Base-by-base conservation (phyloP, 176 grass and related monocot species). In the Oryza glaberrima region DNA sequence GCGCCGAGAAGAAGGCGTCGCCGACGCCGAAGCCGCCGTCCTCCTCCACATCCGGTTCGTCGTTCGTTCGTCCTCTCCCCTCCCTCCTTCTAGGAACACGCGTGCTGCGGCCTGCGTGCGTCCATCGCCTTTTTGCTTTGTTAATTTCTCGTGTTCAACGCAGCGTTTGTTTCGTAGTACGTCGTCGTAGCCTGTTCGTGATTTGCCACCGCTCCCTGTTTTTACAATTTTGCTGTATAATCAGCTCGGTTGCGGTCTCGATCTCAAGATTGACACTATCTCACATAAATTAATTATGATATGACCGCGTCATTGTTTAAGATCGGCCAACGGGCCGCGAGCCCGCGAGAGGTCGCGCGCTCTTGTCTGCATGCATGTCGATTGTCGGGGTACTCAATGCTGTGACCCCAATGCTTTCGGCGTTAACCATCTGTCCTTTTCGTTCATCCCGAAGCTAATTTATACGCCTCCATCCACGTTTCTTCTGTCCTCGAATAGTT, bases 41-140 rank as follows among this genome's bases (percentile, higher is more conserved):
- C 8, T 78, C 86, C 63, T 75, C 45, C 84, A 47, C 54, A 58
- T 0, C 86, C 6, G 84, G 80, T 88, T 73, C 81, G 35, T 73
- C 81, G 35, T 36, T 36, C 35, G 35, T 36, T 36, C 35, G 41
- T 43, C 5, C 13, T 68, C 19, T 0, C 41, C 63, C 9, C 75
- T 64, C 77, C 45, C 43, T 46, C 23, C 19, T 41, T 70, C 30
- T 71, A 17, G 14, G 51, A 17, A 7, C 51, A 19, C 51, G 5
- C 5, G 51, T 7, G 15, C 16, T 17, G 16, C 25, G 25, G 25
- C 25, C 25, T 25, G 26, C 15, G 16, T 17, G 16, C 15, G 5
- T 7, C 16, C 16, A 17, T 56, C 0, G 16, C 52, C 30, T 32
- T 19, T 12, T 15, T 15, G 6, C 14, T 52, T 52, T 51, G 48